A percentile compares a stretch with the other conserved stretches of the same genome.
Evolutionary conservation across 1,139 yeast genomes (phyloP).

Genomic region (Protomyces inouyei): DNA sequence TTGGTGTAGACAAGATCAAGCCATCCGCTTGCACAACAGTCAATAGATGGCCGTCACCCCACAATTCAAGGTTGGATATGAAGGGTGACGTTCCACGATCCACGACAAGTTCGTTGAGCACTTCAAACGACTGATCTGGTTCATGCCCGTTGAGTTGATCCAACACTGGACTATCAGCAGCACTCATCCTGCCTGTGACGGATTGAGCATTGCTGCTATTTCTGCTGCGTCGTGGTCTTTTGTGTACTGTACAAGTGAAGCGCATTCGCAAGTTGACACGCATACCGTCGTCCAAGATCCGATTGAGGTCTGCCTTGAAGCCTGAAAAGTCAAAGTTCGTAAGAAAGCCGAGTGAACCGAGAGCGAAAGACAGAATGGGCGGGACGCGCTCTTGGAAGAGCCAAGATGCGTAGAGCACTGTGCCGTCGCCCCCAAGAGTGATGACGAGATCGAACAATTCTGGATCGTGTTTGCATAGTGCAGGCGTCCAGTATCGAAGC

Average conservation of each 20-base stretch:
- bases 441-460: conserved; percentile 68
- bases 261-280: conserved; percentile 77
- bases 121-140: conserved; percentile 50
- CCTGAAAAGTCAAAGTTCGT: conserved; percentile 73
- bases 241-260: conserved; percentile 32
- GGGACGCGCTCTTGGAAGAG: conserved; percentile 78
- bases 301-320: conserved; percentile 53
- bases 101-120: conserved; percentile 73
- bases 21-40: conserved; percentile 93
- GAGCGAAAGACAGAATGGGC: conserved; percentile 75
- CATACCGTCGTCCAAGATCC: conserved; percentile 63
- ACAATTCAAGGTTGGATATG: conserved; percentile 74
- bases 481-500: conserved; percentile 58
- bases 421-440: conserved; percentile 83
- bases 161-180: neutral
- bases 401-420: conserved; percentile 66
- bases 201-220: neutral
- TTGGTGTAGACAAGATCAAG: conserved; percentile 79
- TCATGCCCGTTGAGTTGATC: neutral
- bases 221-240: conserved; percentile 42
- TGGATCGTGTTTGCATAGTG: conserved; percentile 52
- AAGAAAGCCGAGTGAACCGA: conserved; percentile 77
- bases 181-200: neutral
- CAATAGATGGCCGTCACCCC: conserved; percentile 63
- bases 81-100: conserved; percentile 88